Percentiles rank a stretch among this genome's conserved stretches.
Conservation (phyloP, 2,329 filamentous ascomycete genomes). For the Neonectria coccinea region DNA sequence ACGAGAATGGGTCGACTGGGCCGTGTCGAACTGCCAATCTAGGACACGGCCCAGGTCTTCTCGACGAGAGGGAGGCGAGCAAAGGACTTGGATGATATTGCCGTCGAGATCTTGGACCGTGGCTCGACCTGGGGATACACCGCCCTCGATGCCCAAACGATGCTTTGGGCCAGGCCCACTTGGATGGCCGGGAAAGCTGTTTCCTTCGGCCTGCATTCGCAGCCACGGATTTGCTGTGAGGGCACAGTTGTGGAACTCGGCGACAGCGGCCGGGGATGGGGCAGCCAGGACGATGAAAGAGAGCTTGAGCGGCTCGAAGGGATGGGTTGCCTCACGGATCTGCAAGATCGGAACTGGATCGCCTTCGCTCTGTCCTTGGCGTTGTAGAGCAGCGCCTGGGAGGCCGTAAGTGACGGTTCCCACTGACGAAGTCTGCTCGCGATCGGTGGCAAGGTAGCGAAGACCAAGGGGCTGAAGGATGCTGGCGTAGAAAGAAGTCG, state of each 20-base stretch:
- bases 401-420: constrained; percentile 55
- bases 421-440: constrained; percentile 51
- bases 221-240: constrained; percentile 69
- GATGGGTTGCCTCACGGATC: constrained; percentile 56
- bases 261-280: constrained; percentile 71
- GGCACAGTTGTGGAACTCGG: constrained; percentile 78
- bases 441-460: constrained; percentile 60
- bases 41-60: constrained; percentile 59
- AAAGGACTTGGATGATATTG: constrained; percentile 85
- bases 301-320: constrained; percentile 55
- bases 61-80: constrained; percentile 49
- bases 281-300: constrained; percentile 75
- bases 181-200: constrained; percentile 34
- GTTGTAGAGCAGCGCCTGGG: constrained; percentile 32
- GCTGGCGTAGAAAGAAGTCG: constrained; percentile 86
- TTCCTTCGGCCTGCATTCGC: constrained; percentile 50
- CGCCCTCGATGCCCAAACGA: constrained; percentile 51
- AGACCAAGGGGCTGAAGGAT: constrained; percentile 83
- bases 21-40: constrained; percentile 62
- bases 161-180: constrained; percentile 35
- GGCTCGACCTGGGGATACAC: constrained; percentile 52
- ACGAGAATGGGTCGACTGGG: constrained; percentile 35
- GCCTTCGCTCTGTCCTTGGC: constrained; percentile 38
- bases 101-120: constrained; percentile 83
- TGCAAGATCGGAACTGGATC: constrained; percentile 55